These are phyloP conservation scores for Acmispon strigosus DNA, from an alignment of 306 rosid genomes.

Conservation along the genomic window DNA sequence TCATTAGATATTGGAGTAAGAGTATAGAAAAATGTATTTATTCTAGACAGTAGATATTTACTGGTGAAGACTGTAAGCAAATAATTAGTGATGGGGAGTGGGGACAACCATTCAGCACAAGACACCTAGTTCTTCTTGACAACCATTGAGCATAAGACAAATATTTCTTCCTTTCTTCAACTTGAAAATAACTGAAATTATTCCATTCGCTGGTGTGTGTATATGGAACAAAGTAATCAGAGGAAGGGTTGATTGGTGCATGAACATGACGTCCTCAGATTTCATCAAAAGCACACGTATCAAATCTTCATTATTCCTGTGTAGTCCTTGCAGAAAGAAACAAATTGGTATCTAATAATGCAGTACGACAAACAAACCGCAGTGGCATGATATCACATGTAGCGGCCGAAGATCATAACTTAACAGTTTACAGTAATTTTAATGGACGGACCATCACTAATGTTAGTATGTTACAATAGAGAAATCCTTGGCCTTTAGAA, in stretches of 20 bases:
- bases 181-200: not conserved
- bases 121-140: slow-evolving; percentile 16
- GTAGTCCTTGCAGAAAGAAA: not conserved
- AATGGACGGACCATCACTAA: not conserved
- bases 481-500: not conserved
- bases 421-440: not conserved
- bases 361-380: slow-evolving; percentile 10
- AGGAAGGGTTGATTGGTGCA: not conserved
- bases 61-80: not conserved
- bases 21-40: too few relatives aligned
- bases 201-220: not conserved
- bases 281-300: not conserved
- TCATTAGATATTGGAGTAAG: too few relatives aligned
- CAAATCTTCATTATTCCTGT: not conserved
- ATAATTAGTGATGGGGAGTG: not conserved
- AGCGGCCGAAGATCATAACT: not conserved
- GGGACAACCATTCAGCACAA: slow-evolving; percentile 14
- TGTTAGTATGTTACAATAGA: not conserved
- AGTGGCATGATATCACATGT: slow-evolving; percentile 8
- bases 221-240: not conserved
- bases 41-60: not conserved
- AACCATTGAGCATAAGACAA: slow-evolving; percentile 21
- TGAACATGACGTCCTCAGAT: not conserved
- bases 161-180: not conserved
- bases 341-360: slow-evolving; percentile 18